Conservation (phyloP, 306 rosid genomes). For the Glycyrrhiza uralensis region DNA sequence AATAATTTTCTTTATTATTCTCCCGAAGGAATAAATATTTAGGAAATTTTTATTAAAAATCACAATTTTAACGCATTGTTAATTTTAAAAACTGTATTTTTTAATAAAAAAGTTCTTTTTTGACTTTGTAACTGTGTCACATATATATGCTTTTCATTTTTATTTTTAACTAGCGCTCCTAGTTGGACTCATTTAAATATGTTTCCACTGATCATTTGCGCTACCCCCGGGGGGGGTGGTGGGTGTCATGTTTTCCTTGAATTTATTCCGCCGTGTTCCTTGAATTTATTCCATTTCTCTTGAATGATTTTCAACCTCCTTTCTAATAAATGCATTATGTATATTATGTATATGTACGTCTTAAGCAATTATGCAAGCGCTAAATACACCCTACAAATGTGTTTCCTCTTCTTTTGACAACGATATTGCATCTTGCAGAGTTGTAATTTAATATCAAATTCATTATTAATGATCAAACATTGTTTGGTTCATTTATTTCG, state of each 20-base stretch:
- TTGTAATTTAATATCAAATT: constrained; percentile 39
- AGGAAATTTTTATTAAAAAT: no score
- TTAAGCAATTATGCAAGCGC: constrained; percentile 36
- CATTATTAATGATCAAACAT: constrained; percentile 37
- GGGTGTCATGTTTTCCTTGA: constrained; percentile 29
- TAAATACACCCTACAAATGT: constrained; percentile 34
- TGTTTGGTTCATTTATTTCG: constrained; percentile 52
- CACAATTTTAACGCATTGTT: no score
- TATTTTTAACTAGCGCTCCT: no score
- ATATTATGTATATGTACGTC: constrained; percentile 7
- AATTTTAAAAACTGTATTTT: no score
- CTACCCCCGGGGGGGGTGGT: no score
- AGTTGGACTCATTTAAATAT: no score
- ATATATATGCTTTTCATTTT: no score
- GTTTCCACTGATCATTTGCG: constrained; percentile 4
- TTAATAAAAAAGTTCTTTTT: no score
- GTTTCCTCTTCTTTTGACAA: constrained; percentile 44
- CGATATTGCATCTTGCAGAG: constrained; percentile 38
- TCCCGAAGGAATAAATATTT: no score
- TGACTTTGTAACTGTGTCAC: no score
- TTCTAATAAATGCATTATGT: constrained; percentile 49
- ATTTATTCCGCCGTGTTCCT: constrained; percentile 14
- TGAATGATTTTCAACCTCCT: constrained; percentile 12
- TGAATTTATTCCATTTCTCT: constrained; percentile 10
- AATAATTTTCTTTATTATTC: no score